A percentile compares a stretch with the other conserved stretches of the same genome.
Evolutionary conservation across 306 rosid genomes (phyloP).

Genomic region (Neltuma alba): DNA sequence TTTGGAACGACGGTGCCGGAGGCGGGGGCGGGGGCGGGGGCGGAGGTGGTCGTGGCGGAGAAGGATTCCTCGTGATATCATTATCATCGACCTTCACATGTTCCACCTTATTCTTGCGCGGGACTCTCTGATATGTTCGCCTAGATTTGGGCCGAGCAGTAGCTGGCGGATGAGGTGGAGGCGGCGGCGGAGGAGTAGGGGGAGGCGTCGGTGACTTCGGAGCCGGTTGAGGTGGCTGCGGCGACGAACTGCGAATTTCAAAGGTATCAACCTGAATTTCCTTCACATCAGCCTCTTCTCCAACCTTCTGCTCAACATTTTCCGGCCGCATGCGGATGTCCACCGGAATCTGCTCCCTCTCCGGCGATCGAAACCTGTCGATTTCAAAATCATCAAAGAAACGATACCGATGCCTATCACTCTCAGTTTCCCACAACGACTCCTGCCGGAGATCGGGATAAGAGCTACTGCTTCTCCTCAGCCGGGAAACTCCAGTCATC

Average conservation of each 20-base stretch:
- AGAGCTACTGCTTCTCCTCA: slow-evolving; percentile 79
- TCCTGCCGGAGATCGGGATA: slow-evolving; percentile 86
- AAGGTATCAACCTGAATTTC: slow-evolving; percentile 70
- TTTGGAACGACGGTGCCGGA: slow-evolving; percentile 26
- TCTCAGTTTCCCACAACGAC: slow-evolving; percentile 48
- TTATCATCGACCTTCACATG: slow-evolving; percentile 15
- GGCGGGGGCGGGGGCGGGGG: slow-evolving; percentile 17
- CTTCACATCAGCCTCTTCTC: slow-evolving; percentile 39
- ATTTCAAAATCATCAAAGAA: slow-evolving; percentile 77
- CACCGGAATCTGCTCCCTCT: neutral
- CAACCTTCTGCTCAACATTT: slow-evolving; percentile 15
- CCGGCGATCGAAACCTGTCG: slow-evolving; percentile 45
- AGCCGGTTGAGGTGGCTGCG: slow-evolving; percentile 8
- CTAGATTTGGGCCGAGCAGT: neutral
- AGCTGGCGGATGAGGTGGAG: slow-evolving; percentile 46
- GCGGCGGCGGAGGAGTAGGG: slow-evolving; percentile 48
- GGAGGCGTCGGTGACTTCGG: slow-evolving; percentile 45
- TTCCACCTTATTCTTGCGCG: neutral
- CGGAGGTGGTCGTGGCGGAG: slow-evolving; percentile 22
- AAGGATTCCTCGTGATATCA: slow-evolving; percentile 7
- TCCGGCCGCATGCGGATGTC: slow-evolving; percentile 23
- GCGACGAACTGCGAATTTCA: slow-evolving; percentile 36
- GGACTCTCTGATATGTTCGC: neutral
- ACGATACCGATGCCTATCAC: slow-evolving; percentile 50
- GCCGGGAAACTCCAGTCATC: slow-evolving; percentile 30